Percentiles rank a stretch among this genome's conserved stretches.
These are phyloP conservation scores for Mucor ambiguus DNA, from an alignment of 371 early-diverging fungal genomes.

Conservation along the genomic window DNA sequence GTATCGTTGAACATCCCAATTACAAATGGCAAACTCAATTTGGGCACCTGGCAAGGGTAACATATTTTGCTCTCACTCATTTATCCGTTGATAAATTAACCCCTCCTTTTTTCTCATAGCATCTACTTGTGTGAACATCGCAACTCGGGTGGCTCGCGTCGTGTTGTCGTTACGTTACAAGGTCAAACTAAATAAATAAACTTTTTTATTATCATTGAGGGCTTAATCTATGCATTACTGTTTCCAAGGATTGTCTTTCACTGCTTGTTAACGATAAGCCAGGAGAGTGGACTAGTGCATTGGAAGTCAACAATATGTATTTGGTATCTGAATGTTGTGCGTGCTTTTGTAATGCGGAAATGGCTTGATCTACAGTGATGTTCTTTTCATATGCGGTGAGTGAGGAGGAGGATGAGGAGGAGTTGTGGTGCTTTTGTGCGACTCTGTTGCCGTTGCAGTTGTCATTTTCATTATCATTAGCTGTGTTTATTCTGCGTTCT, in stretches of 20 bases:
- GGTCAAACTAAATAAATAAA: slow-evolving; percentile 50
- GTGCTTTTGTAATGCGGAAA: slow-evolving; percentile 1
- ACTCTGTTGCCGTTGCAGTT: neutral
- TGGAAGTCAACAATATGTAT: neutral
- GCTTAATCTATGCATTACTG: neutral
- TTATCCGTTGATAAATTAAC: slow-evolving; percentile 9
- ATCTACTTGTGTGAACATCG: slow-evolving; percentile 83
- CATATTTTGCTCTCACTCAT: slow-evolving; percentile 12
- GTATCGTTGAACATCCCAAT: slow-evolving; percentile 89
- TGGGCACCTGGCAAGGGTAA: slow-evolving; percentile 95
- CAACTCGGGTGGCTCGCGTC: slow-evolving; percentile 61
- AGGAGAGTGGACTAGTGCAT: neutral
- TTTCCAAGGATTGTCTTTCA: neutral
- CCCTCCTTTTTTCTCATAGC: slow-evolving; percentile 25
- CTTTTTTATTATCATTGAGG: neutral
- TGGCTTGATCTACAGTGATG: slow-evolving; percentile 2
- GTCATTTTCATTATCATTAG: neutral
- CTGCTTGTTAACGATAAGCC: neutral
- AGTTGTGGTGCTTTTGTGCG: neutral
- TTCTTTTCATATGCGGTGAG: neutral
- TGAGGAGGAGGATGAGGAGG: neutral
- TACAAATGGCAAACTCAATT: slow-evolving; percentile 71
- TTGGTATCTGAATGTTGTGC: neutral
- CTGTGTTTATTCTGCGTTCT: slow-evolving; percentile 5
- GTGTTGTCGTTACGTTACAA: slow-evolving; percentile 74